Conservation (phyloP, 2,329 filamentous ascomycete genomes). For the Calonectria pseudoturangicola region DNA sequence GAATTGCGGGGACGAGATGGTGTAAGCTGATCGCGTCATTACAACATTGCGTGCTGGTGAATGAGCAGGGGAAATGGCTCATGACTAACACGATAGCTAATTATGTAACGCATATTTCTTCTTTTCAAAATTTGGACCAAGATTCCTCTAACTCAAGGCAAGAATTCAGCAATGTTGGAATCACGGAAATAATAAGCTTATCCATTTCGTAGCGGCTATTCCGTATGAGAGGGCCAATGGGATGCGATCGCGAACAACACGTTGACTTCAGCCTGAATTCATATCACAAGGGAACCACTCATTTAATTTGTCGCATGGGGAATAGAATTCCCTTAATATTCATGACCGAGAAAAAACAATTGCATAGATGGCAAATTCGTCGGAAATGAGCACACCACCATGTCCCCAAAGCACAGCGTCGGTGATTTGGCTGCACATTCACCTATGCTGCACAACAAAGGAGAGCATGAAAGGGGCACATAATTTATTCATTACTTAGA, state of each 20-base stretch:
- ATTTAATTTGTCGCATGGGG: background rate
- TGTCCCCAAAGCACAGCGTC: too few relatives aligned
- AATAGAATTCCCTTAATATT: background rate
- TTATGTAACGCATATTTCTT: background rate
- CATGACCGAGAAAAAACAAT: background rate
- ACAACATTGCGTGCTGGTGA: slow-evolving; percentile 33
- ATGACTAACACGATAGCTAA: background rate
- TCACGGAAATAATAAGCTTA: background rate
- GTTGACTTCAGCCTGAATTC: slow-evolving; percentile 10
- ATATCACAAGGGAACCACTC: background rate
- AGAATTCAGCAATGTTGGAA: background rate
- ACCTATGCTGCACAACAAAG: background rate
- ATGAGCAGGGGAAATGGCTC: background rate
- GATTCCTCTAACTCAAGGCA: background rate
- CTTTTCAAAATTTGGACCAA: too few relatives aligned
- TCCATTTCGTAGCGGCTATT: background rate
- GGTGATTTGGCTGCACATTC: background rate
- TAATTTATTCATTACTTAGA: background rate
- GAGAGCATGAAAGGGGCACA: background rate
- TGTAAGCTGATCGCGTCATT: slow-evolving; percentile 36
- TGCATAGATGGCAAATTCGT: background rate
- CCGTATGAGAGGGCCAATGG: background rate
- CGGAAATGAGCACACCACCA: slow-evolving; percentile 18
- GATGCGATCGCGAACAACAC: background rate
- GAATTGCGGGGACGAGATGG: slow-evolving; percentile 15